Percentiles rank a stretch among this genome's conserved stretches.
Evolutionary conservation across 768 basidiomycete species (phyloP).

Genomic region (Galerina marginata): DNA sequence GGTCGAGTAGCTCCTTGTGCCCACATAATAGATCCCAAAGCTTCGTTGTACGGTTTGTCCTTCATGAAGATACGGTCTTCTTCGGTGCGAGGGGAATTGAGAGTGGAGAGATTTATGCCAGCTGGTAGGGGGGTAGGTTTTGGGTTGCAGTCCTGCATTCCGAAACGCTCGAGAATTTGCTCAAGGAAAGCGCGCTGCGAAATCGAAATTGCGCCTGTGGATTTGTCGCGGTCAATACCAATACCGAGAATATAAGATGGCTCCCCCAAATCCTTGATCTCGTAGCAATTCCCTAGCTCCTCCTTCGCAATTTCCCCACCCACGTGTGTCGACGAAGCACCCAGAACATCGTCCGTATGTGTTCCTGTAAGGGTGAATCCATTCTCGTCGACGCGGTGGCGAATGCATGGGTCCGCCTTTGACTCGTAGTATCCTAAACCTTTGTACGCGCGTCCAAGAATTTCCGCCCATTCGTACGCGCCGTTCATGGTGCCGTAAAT

Average conservation of each 20-base stretch:
- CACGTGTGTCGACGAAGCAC: conserved; percentile 11
- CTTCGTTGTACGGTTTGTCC: conserved; percentile 10
- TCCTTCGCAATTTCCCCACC: conserved; percentile 14
- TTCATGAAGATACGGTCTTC: conserved; percentile 10
- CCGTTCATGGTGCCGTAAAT: conserved; percentile 30
- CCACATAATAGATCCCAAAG: conserved; percentile 28
- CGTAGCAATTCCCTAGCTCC: conserved; percentile 15
- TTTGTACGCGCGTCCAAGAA: background rate
- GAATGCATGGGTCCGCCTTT: conserved; percentile 25
- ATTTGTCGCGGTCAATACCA: conserved; percentile 4
- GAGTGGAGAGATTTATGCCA: conserved; percentile 2
- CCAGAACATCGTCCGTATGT: conserved; percentile 22
- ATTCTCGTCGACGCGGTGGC: background rate
- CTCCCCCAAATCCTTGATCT: conserved; percentile 16
- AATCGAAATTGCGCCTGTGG: conserved; percentile 4
- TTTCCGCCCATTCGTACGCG: conserved; percentile 14
- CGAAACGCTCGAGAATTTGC: conserved; percentile 12
- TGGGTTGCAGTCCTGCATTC: conserved; percentile 19
- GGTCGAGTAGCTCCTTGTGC: conserved; percentile 27
- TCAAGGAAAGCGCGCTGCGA: conserved; percentile 15
- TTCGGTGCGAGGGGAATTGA: background rate
- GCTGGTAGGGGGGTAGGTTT: conserved; percentile 14
- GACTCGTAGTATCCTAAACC: conserved; percentile 21
- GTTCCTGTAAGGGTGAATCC: conserved; percentile 22
- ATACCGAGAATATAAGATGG: conserved; percentile 17